Percentiles rank a stretch among this genome's conserved stretches.
phyloP scores from a whole-genome alignment of 1,139 yeast species.

The Lodderomyces theae region DNA sequence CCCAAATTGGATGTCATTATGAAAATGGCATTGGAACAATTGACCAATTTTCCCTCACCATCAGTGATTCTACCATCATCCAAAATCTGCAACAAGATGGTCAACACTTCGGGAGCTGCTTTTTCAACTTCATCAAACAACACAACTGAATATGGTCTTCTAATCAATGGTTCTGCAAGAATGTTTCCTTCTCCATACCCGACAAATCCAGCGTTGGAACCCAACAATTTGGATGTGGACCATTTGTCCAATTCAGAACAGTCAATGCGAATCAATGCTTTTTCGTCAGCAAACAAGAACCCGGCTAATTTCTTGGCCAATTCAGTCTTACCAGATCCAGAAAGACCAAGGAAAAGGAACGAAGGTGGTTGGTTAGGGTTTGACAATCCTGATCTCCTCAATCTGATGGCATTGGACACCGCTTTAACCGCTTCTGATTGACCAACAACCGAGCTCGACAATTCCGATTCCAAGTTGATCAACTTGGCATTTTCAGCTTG shows the following conservation, averaged over 20 bases:
- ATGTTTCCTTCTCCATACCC: constrained; percentile 99
- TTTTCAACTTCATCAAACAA: constrained; percentile 96
- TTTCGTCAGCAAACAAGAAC: constrained; percentile 91
- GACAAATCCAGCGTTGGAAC: constrained; percentile 98
- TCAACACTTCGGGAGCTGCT: constrained; percentile 98
- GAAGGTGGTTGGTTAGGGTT: constrained; percentile 97
- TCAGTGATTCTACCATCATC: constrained; percentile 97
- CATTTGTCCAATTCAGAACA: constrained; percentile 97
- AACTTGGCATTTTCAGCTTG: constrained; percentile 94
- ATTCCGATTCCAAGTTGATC: constrained; percentile 88
- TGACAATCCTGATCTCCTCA: constrained; percentile 92
- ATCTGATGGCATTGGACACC: constrained; percentile 89
- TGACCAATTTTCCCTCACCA: constrained; percentile 89
- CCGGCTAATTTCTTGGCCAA: constrained; percentile 95
- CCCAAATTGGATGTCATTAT: constrained; percentile 98
- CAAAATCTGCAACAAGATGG: constrained; percentile 82
- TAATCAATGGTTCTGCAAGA: constrained; percentile 83
- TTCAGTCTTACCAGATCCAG: constrained; percentile 98
- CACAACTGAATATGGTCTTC: constrained; percentile 93
- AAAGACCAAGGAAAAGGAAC: constrained; percentile 88
- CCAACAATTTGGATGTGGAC: constrained; percentile 90
- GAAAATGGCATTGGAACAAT: constrained; percentile 86
- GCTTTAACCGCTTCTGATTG: constrained; percentile 96
- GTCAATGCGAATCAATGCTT: constrained; percentile 95
- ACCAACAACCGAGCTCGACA: constrained; percentile 85